Percentiles rank a stretch among this genome's conserved stretches.
Conservation (phyloP, 495 filamentous ascomycete species). For the Aspergillus funiculosus region DNA sequence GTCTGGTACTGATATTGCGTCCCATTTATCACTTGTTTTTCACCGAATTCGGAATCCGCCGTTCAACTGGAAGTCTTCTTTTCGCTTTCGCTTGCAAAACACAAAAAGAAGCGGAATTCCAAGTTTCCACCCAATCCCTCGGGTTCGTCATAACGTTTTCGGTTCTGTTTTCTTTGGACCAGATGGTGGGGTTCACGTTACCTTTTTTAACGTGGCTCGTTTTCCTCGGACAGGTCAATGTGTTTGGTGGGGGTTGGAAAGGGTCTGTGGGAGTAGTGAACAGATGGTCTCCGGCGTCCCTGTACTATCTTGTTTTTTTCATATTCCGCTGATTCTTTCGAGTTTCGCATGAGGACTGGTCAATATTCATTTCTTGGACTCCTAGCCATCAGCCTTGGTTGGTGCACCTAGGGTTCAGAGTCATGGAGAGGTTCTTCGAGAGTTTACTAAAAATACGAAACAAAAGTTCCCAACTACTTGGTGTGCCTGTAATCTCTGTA, state of each 20-base stretch:
- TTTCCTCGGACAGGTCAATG: slow-evolving; percentile 31
- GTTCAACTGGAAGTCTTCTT: slow-evolving; percentile 28
- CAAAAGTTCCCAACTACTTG: slow-evolving; percentile 19
- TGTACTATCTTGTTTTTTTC: slow-evolving; percentile 15
- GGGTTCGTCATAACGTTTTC: slow-evolving; percentile 29
- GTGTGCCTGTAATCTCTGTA: neutral
- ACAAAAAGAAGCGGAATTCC: slow-evolving; percentile 3
- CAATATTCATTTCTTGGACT: slow-evolving; percentile 23
- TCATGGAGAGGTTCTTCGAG: slow-evolving; percentile 40
- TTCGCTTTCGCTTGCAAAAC: slow-evolving; percentile 1
- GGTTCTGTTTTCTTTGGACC: slow-evolving; percentile 17
- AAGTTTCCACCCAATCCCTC: slow-evolving; percentile 25
- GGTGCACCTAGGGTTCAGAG: slow-evolving; percentile 20
- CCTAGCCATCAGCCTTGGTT: slow-evolving; percentile 11
- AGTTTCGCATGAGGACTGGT: slow-evolving; percentile 36
- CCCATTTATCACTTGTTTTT: slow-evolving; percentile 15
- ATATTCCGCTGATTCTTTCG: slow-evolving; percentile 23
- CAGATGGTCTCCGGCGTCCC: slow-evolving; percentile 1
- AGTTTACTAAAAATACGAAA: slow-evolving; percentile 32
- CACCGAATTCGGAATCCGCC: slow-evolving; percentile 34
- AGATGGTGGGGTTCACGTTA: slow-evolving; percentile 13
- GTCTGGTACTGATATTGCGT: slow-evolving; percentile 10
- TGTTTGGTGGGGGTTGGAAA: slow-evolving; percentile 40
- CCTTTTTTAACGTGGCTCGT: slow-evolving; percentile 5
- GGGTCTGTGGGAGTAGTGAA: slow-evolving; percentile 19